Evolutionary conservation across 2,329 filamentous ascomycete species (phyloP).

Genomic region (Sporothrix protearum): DNA sequence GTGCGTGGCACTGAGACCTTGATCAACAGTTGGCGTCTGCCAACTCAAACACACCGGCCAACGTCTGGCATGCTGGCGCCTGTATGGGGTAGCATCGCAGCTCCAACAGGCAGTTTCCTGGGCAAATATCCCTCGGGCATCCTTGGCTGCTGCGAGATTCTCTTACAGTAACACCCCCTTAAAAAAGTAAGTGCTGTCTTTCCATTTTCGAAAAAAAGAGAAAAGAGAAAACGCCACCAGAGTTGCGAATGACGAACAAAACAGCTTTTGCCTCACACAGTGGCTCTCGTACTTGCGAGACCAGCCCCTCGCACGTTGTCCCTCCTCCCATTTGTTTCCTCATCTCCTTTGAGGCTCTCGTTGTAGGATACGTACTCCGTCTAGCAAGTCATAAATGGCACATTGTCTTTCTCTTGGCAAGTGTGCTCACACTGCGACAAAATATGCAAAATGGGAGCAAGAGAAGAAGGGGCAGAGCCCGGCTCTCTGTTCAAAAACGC

Average conservation of each 20-base stretch:
- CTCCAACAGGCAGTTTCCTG: background rate
- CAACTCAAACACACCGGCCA: background rate
- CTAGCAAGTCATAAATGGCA: background rate
- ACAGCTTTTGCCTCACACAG: background rate
- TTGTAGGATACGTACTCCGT: no score
- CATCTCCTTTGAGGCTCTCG: background rate
- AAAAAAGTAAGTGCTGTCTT: background rate
- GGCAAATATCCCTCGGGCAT: no score
- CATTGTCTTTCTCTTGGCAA: background rate
- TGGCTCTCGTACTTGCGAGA: background rate
- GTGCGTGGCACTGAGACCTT: constrained; percentile 6
- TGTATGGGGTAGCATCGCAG: background rate
- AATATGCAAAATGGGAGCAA: background rate
- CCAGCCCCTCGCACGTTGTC: background rate
- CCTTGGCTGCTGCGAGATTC: background rate
- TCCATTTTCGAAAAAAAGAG: no score
- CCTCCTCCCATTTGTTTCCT: background rate
- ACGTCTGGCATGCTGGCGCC: constrained; percentile 1
- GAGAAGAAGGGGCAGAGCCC: background rate
- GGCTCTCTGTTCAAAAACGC: background rate
- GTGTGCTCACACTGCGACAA: background rate
- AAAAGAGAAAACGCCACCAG: background rate
- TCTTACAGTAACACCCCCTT: background rate
- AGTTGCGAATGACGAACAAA: background rate
- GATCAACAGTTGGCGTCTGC: background rate